Evolutionary conservation across 2,329 filamentous ascomycete species (phyloP).

Genomic region (Penicillium nordicum): DNA sequence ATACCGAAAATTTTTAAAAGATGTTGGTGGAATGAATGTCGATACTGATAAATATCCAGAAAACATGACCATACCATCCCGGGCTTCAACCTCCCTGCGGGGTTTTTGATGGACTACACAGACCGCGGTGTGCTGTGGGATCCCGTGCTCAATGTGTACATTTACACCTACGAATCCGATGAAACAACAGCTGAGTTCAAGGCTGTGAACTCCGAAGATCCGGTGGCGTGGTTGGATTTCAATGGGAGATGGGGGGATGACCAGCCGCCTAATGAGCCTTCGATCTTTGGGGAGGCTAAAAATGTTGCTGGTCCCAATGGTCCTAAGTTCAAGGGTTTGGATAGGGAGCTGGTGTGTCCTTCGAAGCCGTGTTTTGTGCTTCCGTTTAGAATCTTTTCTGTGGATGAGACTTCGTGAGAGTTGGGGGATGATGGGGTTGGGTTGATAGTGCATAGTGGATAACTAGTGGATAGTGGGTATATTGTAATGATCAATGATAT

Average conservation of each 20-base stretch:
- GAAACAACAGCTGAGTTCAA: constrained; percentile 42
- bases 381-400: constrained; percentile 31
- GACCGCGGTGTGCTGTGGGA: constrained; percentile 60
- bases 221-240: constrained; percentile 56
- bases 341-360: constrained; percentile 56
- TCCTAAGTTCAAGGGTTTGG: constrained; percentile 57
- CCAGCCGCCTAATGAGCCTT: constrained; percentile 52
- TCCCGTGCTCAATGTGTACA: constrained; percentile 54
- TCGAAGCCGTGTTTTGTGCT: constrained; percentile 47
- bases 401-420: constrained; percentile 2
- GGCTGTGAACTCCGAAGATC: constrained; percentile 46
- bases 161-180: constrained; percentile 50
- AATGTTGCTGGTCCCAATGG: constrained; percentile 60
- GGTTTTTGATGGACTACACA: constrained; percentile 54
- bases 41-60: constrained; percentile 27
- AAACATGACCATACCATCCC: constrained; percentile 63
- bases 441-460: background rate
- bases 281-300: constrained; percentile 54
- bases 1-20: background rate
- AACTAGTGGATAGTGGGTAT: background rate
- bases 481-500: background rate
- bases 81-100: constrained; percentile 54
- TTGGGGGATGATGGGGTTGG: background rate
- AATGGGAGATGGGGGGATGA: constrained; percentile 62
- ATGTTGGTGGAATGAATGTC: background rate